Conservation (phyloP, 805 yeast species). For the Candida schatavii region DNA sequence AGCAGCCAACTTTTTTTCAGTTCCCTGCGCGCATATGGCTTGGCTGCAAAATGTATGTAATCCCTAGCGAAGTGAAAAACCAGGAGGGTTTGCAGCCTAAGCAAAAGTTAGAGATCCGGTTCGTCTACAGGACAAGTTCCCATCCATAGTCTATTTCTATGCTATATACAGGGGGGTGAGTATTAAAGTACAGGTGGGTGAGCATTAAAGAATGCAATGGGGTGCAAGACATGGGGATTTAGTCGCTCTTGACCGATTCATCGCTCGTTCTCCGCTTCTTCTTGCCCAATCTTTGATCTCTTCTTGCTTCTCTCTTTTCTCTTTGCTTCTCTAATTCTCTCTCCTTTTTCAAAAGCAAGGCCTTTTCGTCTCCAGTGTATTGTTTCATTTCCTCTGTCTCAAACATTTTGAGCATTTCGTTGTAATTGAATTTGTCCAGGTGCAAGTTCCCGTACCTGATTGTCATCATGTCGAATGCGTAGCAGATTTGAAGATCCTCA, state of each 20-base stretch:
- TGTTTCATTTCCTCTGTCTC: slow-evolving; percentile 20
- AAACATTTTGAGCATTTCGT: slow-evolving; percentile 24
- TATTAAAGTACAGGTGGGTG: too few species aligned
- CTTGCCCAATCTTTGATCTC: slow-evolving; percentile 26
- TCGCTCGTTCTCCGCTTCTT: slow-evolving; percentile 20
- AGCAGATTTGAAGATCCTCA: slow-evolving; percentile 35
- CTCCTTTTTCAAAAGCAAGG: slow-evolving; percentile 14
- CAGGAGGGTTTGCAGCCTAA: too few species aligned
- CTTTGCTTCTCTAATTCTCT: slow-evolving; percentile 22
- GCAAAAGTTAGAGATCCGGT: too few species aligned
- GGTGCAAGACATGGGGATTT: not conserved
- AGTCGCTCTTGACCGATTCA: slow-evolving; percentile 1
- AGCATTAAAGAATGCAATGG: not conserved
- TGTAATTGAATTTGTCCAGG: slow-evolving; percentile 24
- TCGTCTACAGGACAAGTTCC: too few species aligned
- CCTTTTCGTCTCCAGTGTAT: slow-evolving; percentile 7
- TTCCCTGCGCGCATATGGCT: too few species aligned
- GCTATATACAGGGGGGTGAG: too few species aligned
- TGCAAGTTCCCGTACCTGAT: slow-evolving; percentile 25
- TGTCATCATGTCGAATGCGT: slow-evolving; percentile 40
- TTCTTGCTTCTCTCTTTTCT: slow-evolving; percentile 36
- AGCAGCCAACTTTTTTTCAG: too few species aligned
- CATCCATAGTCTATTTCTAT: too few species aligned
- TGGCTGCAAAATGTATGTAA: too few species aligned
- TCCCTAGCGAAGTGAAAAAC: too few species aligned